Percentiles rank a stretch among this genome's conserved stretches.
phyloP scores from a whole-genome alignment of 1,139 yeast species.

The Debaryomyces fabryi region DNA sequence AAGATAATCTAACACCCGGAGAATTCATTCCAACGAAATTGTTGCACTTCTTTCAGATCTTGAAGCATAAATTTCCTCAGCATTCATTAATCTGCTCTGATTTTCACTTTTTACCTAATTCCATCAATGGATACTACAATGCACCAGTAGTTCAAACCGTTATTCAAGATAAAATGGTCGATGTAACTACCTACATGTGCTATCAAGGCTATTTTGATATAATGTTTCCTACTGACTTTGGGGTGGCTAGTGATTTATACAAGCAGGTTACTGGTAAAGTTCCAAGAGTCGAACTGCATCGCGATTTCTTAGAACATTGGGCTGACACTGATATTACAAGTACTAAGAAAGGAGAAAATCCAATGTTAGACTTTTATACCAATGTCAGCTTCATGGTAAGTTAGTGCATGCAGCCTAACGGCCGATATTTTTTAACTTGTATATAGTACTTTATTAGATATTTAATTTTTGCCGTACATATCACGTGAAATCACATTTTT shows the following conservation, averaged over 20 bases:
- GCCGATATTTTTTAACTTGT: background rate
- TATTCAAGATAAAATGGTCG: slow-evolving; percentile 66
- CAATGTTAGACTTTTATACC: slow-evolving; percentile 78
- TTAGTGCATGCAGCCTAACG: background rate
- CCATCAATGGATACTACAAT: slow-evolving; percentile 63
- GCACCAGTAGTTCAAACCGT: slow-evolving; percentile 87
- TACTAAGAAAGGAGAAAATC: slow-evolving; percentile 80
- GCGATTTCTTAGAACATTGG: slow-evolving; percentile 70
- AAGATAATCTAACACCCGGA: slow-evolving; percentile 70
- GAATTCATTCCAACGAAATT: slow-evolving; percentile 83
- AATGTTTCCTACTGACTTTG: slow-evolving; percentile 83
- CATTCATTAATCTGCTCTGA: slow-evolving; percentile 77
- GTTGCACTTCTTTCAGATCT: slow-evolving; percentile 64
- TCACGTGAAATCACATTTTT: slow-evolving; percentile 4
- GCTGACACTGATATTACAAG: slow-evolving; percentile 69
- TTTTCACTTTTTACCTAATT: slow-evolving; percentile 64
- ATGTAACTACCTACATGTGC: slow-evolving; percentile 74
- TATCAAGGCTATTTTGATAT: slow-evolving; percentile 86
- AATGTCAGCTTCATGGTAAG: slow-evolving; percentile 77
- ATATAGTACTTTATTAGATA: background rate
- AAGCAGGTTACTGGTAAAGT: slow-evolving; percentile 64
- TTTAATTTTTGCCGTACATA: background rate
- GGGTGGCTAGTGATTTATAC: slow-evolving; percentile 62
- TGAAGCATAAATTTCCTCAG: slow-evolving; percentile 69
- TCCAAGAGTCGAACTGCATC: slow-evolving; percentile 59